Base-by-base conservation (phyloP, 2,329 filamentous ascomycete genomes). In the Thermothelomyces thermophilus region DNA sequence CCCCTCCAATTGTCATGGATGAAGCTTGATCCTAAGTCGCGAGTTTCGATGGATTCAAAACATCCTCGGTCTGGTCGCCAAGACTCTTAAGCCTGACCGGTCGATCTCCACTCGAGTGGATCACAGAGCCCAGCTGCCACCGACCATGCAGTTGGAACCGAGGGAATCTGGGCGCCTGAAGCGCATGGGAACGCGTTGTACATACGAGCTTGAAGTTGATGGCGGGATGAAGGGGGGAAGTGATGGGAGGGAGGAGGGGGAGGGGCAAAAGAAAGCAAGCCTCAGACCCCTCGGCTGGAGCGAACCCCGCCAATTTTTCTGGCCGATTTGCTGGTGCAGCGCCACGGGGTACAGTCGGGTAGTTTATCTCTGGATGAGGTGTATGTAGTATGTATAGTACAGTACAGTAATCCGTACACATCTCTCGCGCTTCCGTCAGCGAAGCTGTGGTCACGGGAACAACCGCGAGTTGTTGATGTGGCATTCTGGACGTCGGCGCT, bases 91-190 rank as follows among this genome's bases (percentile, higher is more conserved):
- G 50, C 35, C 49, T 49, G 47, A 48, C 52, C 45, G 47, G 48
- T 52, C 45, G 47, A 40, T 48, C 51, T 42, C 50, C 52, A 44
- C 47, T 41, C 17, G 50, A 56, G 54, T 37, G 50, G 55, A 53
- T 54, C 47, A 44, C 49, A 48, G 52, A 53, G 50, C 50, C 26
- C 52, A 49, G 43, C 55, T 55, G 52, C 52, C 52, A 53, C 47
- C 47, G 43, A 53, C 47, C 47, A 39, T 50, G 50, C 50, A 51
- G 46, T 48, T 51, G 55, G 54, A 48, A 51, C 51, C 48, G 44
- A 52, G 41, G 43, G 40, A n/a, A 50, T 43, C 35, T 49, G 50
- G 35, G 45, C 34, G 51, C 44, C 44, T 47, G 37, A 44, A 48
- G 45, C 34, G 34, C n/a, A 34, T 48, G 50, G 53, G 53, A 35